A percentile compares a stretch with the other conserved stretches of the same genome.
phyloP scores from a whole-genome alignment of 1,284 basidiomycete genomes.

The Papiliotrema flavescens region DNA sequence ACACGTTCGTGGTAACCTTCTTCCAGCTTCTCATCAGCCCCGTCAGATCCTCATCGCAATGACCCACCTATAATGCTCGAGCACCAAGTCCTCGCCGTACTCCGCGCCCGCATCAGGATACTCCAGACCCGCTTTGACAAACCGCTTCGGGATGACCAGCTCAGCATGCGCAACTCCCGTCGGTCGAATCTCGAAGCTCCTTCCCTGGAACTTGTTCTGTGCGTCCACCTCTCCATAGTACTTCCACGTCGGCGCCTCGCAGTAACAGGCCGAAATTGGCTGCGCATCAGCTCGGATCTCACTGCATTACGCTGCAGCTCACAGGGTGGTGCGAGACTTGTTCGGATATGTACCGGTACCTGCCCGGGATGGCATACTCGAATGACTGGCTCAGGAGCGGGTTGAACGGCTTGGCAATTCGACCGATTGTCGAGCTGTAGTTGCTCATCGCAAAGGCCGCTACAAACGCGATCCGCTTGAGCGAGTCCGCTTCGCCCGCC shows the following conservation, averaged over 20 bases:
- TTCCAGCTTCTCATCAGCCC: conserved; percentile 34
- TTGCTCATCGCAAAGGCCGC: conserved; percentile 98
- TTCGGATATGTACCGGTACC: conserved; percentile 89
- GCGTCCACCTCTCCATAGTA: conserved; percentile 80
- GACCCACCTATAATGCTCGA: conserved; percentile 46
- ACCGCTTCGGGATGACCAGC: conserved; percentile 69
- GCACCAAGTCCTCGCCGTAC: conserved; percentile 36
- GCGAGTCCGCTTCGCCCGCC: conserved; percentile 68
- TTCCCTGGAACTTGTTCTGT: conserved; percentile 92
- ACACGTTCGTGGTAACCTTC: conserved; percentile 90
- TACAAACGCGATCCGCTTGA: conserved; percentile 84
- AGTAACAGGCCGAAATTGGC: conserved; percentile 96
- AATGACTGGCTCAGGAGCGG: conserved; percentile 74
- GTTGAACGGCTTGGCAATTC: conserved; percentile 94
- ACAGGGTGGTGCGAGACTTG: conserved; percentile 91
- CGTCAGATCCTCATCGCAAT: not conserved
- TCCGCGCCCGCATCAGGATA: conserved; percentile 46
- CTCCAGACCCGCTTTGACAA: conserved; percentile 41
- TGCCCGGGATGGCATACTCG: conserved; percentile 86
- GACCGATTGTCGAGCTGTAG: conserved; percentile 91
- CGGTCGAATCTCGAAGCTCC: conserved; percentile 93
- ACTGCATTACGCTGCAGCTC: not conserved
- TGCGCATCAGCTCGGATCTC: conserved; percentile 6
- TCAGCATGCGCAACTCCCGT: conserved; percentile 91
- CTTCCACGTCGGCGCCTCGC: conserved; percentile 81